Conservation (phyloP, 2,329 filamentous ascomycete genomes). For the Aspergillus ruber region DNA sequence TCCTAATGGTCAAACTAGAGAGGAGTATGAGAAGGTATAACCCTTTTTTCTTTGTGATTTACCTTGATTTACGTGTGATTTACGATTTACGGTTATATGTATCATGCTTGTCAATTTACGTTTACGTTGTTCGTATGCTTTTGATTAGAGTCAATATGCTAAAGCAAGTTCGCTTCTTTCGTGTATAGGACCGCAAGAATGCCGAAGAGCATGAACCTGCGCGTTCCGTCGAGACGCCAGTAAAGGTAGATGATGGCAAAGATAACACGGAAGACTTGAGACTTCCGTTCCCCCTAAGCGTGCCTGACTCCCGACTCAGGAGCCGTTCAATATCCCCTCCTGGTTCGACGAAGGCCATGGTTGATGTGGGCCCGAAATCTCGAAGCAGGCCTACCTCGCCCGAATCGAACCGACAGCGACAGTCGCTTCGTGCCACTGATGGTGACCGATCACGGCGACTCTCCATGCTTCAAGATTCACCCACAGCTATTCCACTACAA, state of each 20-base stretch:
- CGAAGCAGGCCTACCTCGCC: slow-evolving; percentile 30
- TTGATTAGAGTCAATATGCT: not conserved
- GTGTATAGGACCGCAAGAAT: slow-evolving; percentile 27
- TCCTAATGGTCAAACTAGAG: too few relatives aligned
- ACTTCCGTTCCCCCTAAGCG: slow-evolving; percentile 1
- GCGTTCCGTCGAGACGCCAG: slow-evolving; percentile 55
- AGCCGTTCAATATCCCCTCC: slow-evolving; percentile 32
- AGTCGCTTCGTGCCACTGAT: not conserved
- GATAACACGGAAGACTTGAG: slow-evolving; percentile 15
- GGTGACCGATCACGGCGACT: slow-evolving; percentile 18
- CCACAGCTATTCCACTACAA: slow-evolving; percentile 52
- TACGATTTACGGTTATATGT: too few relatives aligned
- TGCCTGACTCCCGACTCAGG: slow-evolving; percentile 19
- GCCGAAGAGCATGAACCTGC: slow-evolving; percentile 33
- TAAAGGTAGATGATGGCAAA: slow-evolving; percentile 28
- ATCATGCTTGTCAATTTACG: too few relatives aligned
- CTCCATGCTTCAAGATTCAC: slow-evolving; percentile 35
- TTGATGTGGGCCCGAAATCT: slow-evolving; percentile 24
- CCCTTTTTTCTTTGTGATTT: not conserved
- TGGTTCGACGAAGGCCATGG: slow-evolving; percentile 20
- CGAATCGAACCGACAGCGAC: slow-evolving; percentile 5
- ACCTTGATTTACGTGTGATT: too few relatives aligned
- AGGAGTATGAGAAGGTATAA: not conserved
- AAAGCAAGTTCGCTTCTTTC: slow-evolving; percentile 10
- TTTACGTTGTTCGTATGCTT: too few relatives aligned